phyloP scores from a whole-genome alignment of 495 filamentous ascomycete genomes.

The Terfezia claveryi region DNA sequence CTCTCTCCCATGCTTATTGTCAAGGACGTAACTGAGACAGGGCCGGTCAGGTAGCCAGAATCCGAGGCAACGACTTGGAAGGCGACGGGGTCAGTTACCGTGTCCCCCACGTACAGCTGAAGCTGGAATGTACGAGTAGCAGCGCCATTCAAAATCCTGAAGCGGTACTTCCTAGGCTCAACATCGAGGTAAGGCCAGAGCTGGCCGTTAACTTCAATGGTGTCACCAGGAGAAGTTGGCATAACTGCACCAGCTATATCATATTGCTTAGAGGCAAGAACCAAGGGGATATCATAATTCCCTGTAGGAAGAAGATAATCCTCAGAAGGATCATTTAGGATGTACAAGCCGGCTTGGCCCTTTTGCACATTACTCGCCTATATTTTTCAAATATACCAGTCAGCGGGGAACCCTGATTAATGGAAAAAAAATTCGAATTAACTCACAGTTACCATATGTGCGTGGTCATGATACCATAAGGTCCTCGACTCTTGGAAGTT shows the following conservation, averaged over 20 bases:
- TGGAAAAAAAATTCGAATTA: not conserved
- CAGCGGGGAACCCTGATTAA: not conserved
- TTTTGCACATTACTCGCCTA: conserved; percentile 33
- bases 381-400: not conserved
- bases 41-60: conserved; percentile 24
- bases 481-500: conserved; percentile 29
- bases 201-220: conserved; percentile 26
- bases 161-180: conserved; percentile 35
- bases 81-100: conserved; percentile 15
- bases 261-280: conserved; percentile 30
- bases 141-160: conserved; percentile 30
- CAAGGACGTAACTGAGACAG: conserved; percentile 20
- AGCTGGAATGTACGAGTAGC: conserved; percentile 30
- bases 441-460: conserved; percentile 11
- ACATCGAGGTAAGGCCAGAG: conserved; percentile 34
- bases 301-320: conserved; percentile 29
- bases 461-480: conserved; percentile 40
- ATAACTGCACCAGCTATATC: conserved; percentile 26
- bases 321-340: conserved; percentile 24
- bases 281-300: conserved; percentile 30
- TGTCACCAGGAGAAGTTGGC: not conserved
- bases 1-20: conserved; percentile 33
- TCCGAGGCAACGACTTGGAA: conserved; percentile 32
- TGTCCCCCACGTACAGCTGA: conserved; percentile 20
- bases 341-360: conserved; percentile 30